Percentiles rank a stretch among this genome's conserved stretches.
These are phyloP conservation scores for Mycena galericulata DNA, from an alignment of 768 basidiomycete genomes.

Conservation along the genomic window DNA sequence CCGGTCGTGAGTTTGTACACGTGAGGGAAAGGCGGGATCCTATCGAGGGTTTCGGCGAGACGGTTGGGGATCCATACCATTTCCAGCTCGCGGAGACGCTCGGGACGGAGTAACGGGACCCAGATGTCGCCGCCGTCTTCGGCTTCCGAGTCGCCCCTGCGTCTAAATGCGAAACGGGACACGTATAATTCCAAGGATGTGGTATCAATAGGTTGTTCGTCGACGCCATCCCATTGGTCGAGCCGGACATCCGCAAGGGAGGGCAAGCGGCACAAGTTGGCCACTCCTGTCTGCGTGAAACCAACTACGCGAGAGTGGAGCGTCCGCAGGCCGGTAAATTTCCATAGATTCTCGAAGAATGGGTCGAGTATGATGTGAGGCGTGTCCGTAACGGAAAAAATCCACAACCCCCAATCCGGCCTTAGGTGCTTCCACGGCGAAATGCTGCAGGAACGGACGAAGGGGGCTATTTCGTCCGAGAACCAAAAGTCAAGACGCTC, in stretches of 20 bases:
- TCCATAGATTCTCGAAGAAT: not conserved
- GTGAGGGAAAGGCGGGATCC: not conserved
- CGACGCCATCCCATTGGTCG: too few species aligned
- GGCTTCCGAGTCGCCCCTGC: too few species aligned
- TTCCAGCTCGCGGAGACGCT: not conserved
- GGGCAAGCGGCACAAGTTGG: not conserved
- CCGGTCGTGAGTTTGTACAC: not conserved
- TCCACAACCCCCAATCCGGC: not conserved
- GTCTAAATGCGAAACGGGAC: not conserved
- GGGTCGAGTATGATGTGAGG: not conserved
- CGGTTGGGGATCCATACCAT: not conserved
- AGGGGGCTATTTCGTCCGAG: not conserved
- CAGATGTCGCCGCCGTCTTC: not conserved
- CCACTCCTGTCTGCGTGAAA: not conserved
- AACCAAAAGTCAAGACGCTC: conserved; percentile 9
- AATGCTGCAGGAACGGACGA: not conserved
- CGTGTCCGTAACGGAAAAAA: too few species aligned
- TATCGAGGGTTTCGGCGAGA: not conserved
- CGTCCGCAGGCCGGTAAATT: not conserved
- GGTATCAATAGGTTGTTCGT: too few species aligned
- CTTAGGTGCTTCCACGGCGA: not conserved
- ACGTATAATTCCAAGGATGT: too few species aligned
- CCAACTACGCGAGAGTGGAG: not conserved
- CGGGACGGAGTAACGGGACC: conserved; percentile 4
- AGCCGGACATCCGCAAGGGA: not conserved